These are phyloP conservation scores for Durotheca rogersii DNA, from an alignment of 495 filamentous ascomycete species.

Conservation along the genomic window DNA sequence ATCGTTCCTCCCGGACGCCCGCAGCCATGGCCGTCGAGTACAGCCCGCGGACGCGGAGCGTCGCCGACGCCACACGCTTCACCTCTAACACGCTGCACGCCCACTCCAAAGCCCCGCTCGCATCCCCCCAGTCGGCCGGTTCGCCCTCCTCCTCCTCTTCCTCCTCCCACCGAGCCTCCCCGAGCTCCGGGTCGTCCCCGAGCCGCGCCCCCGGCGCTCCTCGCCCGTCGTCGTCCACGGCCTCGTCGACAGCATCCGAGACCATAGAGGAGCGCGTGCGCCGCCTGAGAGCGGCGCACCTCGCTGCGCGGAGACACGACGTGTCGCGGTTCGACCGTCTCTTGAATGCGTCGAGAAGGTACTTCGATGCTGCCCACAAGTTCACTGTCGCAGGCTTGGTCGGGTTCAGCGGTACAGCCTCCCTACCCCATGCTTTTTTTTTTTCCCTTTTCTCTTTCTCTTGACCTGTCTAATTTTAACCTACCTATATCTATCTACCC, in stretches of 20 bases:
- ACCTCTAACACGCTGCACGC: slow-evolving; percentile 90
- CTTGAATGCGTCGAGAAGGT: slow-evolving; percentile 64
- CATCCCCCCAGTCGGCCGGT: slow-evolving; percentile 30
- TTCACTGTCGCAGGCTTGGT: slow-evolving; percentile 73
- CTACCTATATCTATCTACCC: neutral
- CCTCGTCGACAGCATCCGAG: slow-evolving; percentile 51
- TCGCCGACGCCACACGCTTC: slow-evolving; percentile 92
- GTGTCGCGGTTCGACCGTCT: slow-evolving; percentile 66
- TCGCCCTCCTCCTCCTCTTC: slow-evolving; percentile 30
- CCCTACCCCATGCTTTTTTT: neutral
- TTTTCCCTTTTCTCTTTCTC: neutral
- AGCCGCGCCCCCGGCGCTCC: slow-evolving; percentile 61
- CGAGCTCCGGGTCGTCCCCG: slow-evolving; percentile 28
- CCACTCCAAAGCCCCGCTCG: slow-evolving; percentile 58
- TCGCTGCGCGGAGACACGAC: slow-evolving; percentile 64
- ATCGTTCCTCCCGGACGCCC: neutral
- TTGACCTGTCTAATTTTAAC: neutral
- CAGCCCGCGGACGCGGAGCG: slow-evolving; percentile 88
- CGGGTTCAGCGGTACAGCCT: slow-evolving; percentile 66
- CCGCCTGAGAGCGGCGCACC: slow-evolving; percentile 78
- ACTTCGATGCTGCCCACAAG: slow-evolving; percentile 83
- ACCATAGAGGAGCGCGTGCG: slow-evolving; percentile 88
- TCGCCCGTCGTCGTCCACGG: too few relatives aligned
- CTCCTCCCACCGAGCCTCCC: slow-evolving; percentile 23
- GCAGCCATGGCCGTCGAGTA: slow-evolving; percentile 23